phyloP scores from a whole-genome alignment of 805 yeast species.

The Saccharomycodes ludwigii region DNA sequence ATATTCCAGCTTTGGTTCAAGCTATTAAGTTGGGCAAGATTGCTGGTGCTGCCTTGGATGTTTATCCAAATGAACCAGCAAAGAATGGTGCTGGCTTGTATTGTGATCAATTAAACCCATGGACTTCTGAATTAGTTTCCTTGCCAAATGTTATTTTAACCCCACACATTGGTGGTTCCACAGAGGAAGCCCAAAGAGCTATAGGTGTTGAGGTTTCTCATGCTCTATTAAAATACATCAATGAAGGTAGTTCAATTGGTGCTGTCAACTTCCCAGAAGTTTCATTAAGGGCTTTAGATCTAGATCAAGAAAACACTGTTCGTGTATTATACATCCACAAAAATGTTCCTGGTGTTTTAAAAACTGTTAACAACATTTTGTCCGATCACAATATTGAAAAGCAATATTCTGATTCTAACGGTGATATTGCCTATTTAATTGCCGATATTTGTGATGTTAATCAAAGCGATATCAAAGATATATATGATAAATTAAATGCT shows the following conservation, averaged over 20 bases:
- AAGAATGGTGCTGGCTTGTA: slow-evolving; percentile 84
- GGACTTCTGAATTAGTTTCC: slow-evolving; percentile 72
- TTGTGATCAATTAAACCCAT: slow-evolving; percentile 57
- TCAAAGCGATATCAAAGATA: slow-evolving; percentile 65
- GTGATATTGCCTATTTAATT: slow-evolving; percentile 94
- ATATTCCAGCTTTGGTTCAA: slow-evolving; percentile 82
- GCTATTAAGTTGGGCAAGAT: slow-evolving; percentile 89
- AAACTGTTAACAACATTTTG: slow-evolving; percentile 91
- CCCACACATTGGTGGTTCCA: slow-evolving; percentile 98
- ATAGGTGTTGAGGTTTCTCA: slow-evolving; percentile 92
- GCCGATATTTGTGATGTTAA: slow-evolving; percentile 89
- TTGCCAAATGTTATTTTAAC: slow-evolving; percentile 84
- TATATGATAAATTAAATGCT: slow-evolving; percentile 74
- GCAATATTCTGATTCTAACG: slow-evolving; percentile 94
- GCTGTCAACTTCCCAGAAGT: slow-evolving; percentile 99
- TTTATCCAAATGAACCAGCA: slow-evolving; percentile 94
- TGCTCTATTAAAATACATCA: slow-evolving; percentile 79
- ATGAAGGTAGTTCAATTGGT: slow-evolving; percentile 90
- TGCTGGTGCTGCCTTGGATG: slow-evolving; percentile 96
- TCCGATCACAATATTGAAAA: slow-evolving; percentile 93
- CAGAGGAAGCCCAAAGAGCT: slow-evolving; percentile 97
- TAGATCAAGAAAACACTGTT: slow-evolving; percentile 78
- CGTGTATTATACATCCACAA: slow-evolving; percentile 94
- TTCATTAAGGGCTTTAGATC: slow-evolving; percentile 71
- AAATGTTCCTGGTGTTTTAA: slow-evolving; percentile 97